Evolutionary conservation across 2,329 filamentous ascomycete genomes (phyloP).

Genomic region (Stromatinia cepivora): DNA sequence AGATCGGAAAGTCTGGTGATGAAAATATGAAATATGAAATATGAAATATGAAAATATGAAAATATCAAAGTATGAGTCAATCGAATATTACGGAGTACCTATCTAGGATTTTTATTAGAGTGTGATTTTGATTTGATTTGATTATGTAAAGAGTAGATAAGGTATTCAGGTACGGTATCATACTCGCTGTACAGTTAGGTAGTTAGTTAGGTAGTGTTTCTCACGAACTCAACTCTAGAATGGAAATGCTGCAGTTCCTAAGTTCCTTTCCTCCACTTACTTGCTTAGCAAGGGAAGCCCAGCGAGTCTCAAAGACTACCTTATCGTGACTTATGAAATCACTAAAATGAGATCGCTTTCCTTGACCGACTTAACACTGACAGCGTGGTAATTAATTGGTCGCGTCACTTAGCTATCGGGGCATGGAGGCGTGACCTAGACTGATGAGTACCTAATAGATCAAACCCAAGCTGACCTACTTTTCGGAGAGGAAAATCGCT

Average conservation of each 20-base stretch:
- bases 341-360: background rate
- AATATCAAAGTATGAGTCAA: conserved; percentile 6
- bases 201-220: background rate
- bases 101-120: no score
- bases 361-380: background rate
- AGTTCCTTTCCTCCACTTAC: background rate
- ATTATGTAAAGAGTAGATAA: no score
- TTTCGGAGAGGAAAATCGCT: background rate
- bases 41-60: no score
- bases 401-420: background rate
- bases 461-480: background rate
- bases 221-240: background rate
- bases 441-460: background rate
- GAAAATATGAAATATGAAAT: no score
- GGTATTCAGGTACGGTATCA: no score
- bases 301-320: no score
- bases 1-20: conserved; percentile 4
- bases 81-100: background rate
- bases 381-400: background rate
- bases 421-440: background rate
- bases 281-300: background rate
- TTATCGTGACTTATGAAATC: no score
- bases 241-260: background rate
- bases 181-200: background rate
- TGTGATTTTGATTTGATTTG: no score